Evolutionary conservation across 139 green algal species (phyloP).

Genomic region (Micractinium sp.): DNA sequence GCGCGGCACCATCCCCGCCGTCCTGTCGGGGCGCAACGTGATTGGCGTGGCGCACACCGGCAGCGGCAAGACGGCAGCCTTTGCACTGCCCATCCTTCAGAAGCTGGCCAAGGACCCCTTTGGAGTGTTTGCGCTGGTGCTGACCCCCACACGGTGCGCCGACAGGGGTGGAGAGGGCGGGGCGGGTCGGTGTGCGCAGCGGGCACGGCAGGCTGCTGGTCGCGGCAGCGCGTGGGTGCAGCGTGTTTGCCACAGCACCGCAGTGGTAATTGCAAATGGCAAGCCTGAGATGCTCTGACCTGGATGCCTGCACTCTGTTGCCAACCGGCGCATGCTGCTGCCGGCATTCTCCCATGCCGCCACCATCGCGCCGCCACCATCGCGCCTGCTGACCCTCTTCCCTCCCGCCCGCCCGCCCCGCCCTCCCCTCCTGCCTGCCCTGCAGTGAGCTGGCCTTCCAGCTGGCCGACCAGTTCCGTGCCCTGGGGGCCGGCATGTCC

Average conservation of each 20-base stretch:
- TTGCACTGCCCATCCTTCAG: constrained; percentile 97
- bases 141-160: constrained; percentile 89
- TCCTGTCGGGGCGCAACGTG: constrained; percentile 85
- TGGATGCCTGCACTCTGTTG: too few species aligned
- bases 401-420: too few species aligned
- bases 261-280: too few species aligned
- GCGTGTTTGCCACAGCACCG: too few species aligned
- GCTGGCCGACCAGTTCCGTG: constrained; percentile 93
- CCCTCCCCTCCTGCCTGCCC: neutral
- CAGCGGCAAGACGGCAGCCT: constrained; percentile 96
- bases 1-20: constrained; percentile 82
- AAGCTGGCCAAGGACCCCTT: constrained; percentile 88
- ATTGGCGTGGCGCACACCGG: constrained; percentile 95
- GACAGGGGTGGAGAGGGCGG: neutral
- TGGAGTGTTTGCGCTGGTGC: constrained; percentile 91
- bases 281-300: too few species aligned
- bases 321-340: too few species aligned
- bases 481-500: constrained; percentile 82
- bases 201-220: too few species aligned
- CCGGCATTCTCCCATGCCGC: too few species aligned
- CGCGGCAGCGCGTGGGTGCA: too few species aligned
- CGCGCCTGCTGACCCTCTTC: too few species aligned
- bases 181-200: too few species aligned
- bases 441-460: constrained; percentile 97
- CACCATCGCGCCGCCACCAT: too few species aligned